phyloP scores from a whole-genome alignment of 2,329 filamentous ascomycete species.

The Macrophomina pseudophaseolina region DNA sequence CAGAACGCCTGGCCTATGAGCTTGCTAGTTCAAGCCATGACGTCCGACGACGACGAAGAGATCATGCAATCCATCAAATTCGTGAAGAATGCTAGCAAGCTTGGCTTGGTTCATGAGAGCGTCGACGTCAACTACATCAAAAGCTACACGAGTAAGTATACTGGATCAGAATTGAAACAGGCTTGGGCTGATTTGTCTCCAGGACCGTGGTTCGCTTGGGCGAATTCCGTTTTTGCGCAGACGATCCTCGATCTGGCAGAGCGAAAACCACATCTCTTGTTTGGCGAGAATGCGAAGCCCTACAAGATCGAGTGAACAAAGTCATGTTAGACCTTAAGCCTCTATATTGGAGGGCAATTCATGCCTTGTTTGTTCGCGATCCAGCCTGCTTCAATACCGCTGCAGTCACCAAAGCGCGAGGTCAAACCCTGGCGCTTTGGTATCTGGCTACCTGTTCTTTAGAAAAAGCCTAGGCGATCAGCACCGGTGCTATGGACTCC shows the following conservation, averaged over 20 bases:
- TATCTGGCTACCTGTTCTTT: too few relatives aligned
- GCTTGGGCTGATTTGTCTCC: not conserved
- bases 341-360: too few relatives aligned
- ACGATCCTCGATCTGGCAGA: constrained; percentile 89
- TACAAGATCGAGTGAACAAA: constrained; percentile 53
- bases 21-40: constrained; percentile 88
- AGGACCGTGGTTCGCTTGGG: constrained; percentile 96
- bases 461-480: too few relatives aligned
- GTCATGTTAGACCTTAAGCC: too few relatives aligned
- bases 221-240: constrained; percentile 93
- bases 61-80: constrained; percentile 74
- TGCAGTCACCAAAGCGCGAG: too few relatives aligned
- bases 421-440: too few relatives aligned
- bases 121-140: constrained; percentile 75
- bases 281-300: constrained; percentile 66
- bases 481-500: too few relatives aligned
- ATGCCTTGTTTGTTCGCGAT: too few relatives aligned
- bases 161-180: not conserved
- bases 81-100: constrained; percentile 74
- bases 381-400: too few relatives aligned
- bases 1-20: constrained; percentile 97
- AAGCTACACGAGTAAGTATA: constrained; percentile 73
- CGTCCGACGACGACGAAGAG: constrained; percentile 80
- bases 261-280: constrained; percentile 86
- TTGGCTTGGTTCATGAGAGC: constrained; percentile 90